phyloP scores from a whole-genome alignment of 352 stramenopile genomes.

The Phytopythium ostracodes region DNA sequence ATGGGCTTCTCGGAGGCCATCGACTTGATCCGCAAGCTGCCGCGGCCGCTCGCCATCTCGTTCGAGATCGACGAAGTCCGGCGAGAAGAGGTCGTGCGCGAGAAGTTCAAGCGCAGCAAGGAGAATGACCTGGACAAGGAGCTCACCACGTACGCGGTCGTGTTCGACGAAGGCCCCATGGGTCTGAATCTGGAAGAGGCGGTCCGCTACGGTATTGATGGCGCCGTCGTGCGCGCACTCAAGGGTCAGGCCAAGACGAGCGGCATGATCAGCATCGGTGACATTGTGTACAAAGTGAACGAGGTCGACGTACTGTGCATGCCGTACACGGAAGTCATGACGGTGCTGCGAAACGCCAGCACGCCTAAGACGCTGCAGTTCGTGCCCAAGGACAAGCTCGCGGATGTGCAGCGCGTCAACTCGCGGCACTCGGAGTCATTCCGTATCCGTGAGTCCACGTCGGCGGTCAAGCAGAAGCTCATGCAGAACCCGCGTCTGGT shows the following conservation, averaged over 20 bases:
- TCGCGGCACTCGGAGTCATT: slow-evolving; percentile 80
- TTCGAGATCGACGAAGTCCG: slow-evolving; percentile 76
- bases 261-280: slow-evolving; percentile 76
- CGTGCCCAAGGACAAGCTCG: slow-evolving; percentile 81
- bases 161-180: slow-evolving; percentile 84
- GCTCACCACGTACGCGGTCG: slow-evolving; percentile 79
- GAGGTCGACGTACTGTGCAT: slow-evolving; percentile 80
- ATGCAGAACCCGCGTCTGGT: slow-evolving; percentile 70
- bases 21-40: slow-evolving; percentile 81
- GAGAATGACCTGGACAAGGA: slow-evolving; percentile 67
- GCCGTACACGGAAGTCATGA: slow-evolving; percentile 85
- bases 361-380: slow-evolving; percentile 80
- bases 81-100: slow-evolving; percentile 46
- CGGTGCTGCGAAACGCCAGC: slow-evolving; percentile 58
- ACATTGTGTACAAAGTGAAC: slow-evolving; percentile 88
- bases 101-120: slow-evolving; percentile 52
- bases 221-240: slow-evolving; percentile 71
- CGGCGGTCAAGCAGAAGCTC: slow-evolving; percentile 59
- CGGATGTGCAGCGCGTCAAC: slow-evolving; percentile 79
- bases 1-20: slow-evolving; percentile 84
- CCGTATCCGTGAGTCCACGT: slow-evolving; percentile 54
- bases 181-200: slow-evolving; percentile 83
- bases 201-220: slow-evolving; percentile 77
- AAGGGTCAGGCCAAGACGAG: slow-evolving; percentile 83
- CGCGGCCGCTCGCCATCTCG: slow-evolving; percentile 69